Conservation (phyloP, 2,329 filamentous ascomycete species). For the Xylaria sp. region DNA sequence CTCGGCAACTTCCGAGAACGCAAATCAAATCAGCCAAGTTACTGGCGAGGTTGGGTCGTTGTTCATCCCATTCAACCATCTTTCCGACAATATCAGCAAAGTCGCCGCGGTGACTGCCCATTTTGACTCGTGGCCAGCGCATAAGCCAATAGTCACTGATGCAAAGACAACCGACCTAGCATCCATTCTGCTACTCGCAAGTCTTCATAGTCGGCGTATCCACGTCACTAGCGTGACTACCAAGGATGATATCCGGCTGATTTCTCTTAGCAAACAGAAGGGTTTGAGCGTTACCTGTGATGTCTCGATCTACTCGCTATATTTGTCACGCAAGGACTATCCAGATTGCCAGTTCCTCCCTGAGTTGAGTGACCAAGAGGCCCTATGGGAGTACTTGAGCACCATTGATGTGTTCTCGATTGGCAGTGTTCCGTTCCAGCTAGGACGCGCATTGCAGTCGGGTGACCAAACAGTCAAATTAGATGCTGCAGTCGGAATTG, state of each 20-base stretch:
- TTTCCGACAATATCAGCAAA: constrained; percentile 85
- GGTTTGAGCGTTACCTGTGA: constrained; percentile 85
- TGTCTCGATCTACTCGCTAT: constrained; percentile 82
- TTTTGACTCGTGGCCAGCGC: constrained; percentile 79
- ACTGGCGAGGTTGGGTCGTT: constrained; percentile 80
- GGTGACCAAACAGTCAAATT: constrained; percentile 56
- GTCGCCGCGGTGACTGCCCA: constrained; percentile 81
- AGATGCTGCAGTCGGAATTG: constrained; percentile 72
- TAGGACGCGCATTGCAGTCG: constrained; percentile 64
- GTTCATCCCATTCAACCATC: constrained; percentile 84
- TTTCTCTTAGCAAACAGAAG: constrained; percentile 81
- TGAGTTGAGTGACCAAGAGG: constrained; percentile 73
- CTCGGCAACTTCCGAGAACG: constrained; percentile 76
- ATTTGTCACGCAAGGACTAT: constrained; percentile 76
- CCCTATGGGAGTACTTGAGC: constrained; percentile 77
- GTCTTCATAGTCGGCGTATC: constrained; percentile 79
- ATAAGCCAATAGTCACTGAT: constrained; percentile 84
- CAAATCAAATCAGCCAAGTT: constrained; percentile 77
- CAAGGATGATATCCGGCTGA: constrained; percentile 81
- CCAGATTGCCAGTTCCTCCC: constrained; percentile 74
- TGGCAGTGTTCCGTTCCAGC: constrained; percentile 80
- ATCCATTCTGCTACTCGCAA: constrained; percentile 81
- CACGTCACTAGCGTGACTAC: constrained; percentile 85
- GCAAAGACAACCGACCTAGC: constrained; percentile 83
- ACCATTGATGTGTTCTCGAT: constrained; percentile 83